phyloP scores from a whole-genome alignment of 345 rosid species.

The Gynandropsis gynandra region DNA sequence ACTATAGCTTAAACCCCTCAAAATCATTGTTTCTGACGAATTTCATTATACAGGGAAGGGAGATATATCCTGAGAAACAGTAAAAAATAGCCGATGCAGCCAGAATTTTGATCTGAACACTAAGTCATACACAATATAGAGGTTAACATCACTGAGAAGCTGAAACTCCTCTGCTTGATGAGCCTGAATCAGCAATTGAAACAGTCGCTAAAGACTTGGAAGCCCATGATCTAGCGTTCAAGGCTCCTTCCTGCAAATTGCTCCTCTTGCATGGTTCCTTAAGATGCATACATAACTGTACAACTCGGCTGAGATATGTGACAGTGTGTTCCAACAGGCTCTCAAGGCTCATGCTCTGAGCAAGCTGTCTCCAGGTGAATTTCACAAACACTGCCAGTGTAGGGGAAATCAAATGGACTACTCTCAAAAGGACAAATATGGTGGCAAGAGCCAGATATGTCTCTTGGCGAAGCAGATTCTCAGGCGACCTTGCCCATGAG shows the following conservation, averaged over 20 bases:
- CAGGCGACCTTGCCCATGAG: conserved; percentile 96
- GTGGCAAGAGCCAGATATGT: conserved; percentile 73
- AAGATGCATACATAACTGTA: conserved; percentile 46
- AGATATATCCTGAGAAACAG: conserved; percentile 8
- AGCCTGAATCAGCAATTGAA: conserved; percentile 76
- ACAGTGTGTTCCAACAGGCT: conserved; percentile 60
- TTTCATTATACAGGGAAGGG: conserved; percentile 17
- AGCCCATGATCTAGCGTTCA: conserved; percentile 87
- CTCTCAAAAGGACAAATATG: conserved; percentile 55
- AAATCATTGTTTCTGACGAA: conserved; percentile 12
- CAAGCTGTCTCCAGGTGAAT: conserved; percentile 43
- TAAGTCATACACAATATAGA: not conserved
- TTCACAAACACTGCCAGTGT: conserved; percentile 33
- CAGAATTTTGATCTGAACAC: conserved; percentile 17
- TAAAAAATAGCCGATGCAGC: conserved; percentile 7
- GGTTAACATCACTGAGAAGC: conserved; percentile 17
- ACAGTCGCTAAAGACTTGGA: conserved; percentile 93
- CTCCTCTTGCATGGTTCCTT: conserved; percentile 75
- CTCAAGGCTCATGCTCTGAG: conserved; percentile 38
- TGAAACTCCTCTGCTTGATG: conserved; percentile 41
- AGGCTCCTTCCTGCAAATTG: conserved; percentile 82
- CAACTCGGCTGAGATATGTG: conserved; percentile 44
- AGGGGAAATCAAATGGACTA: conserved; percentile 51
- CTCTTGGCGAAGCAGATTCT: conserved; percentile 72
- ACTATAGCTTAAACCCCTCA: conserved; percentile 13